Evolutionary conservation across 1,139 yeast genomes (phyloP).

Genomic region (Hanseniaspora gamundiae): DNA sequence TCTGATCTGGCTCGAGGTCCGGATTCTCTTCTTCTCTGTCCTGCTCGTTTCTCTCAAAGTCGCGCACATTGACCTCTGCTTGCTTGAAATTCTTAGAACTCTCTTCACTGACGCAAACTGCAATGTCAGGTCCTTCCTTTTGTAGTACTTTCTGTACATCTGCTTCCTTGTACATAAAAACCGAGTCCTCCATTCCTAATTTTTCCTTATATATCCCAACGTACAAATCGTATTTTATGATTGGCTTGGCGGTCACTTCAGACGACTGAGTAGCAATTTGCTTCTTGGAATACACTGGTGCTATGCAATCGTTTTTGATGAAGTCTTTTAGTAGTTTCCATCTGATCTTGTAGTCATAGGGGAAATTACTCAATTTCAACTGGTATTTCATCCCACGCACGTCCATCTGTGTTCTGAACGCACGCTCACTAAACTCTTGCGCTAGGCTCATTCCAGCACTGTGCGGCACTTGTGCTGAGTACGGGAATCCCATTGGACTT

Average conservation of each 20-base stretch:
- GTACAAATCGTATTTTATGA: slow-evolving; percentile 22
- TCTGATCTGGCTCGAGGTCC: background rate
- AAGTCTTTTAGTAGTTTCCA: slow-evolving; percentile 25
- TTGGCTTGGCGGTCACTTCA: too few relatives aligned
- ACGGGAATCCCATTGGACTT: background rate
- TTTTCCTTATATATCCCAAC: slow-evolving; percentile 24
- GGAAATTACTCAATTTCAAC: slow-evolving; percentile 21
- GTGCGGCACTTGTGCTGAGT: background rate
- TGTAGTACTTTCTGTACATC: slow-evolving; percentile 2
- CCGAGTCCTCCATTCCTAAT: background rate
- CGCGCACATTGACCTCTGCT: background rate
- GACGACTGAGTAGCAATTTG: too few relatives aligned
- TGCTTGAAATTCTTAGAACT: background rate
- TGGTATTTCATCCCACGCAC: slow-evolving; percentile 24
- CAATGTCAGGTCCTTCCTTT: slow-evolving; percentile 15
- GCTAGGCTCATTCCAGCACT: background rate
- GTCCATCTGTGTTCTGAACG: slow-evolving; percentile 25
- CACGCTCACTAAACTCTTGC: slow-evolving; percentile 22
- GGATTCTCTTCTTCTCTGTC: background rate
- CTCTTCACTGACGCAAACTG: slow-evolving; percentile 4
- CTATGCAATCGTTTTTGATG: slow-evolving; percentile 16
- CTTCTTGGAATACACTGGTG: slow-evolving; percentile 3
- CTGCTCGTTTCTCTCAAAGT: background rate
- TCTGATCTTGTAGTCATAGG: slow-evolving; percentile 21
- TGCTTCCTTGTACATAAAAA: background rate